These are phyloP conservation scores for Pseudoscleropodium purum DNA, from an alignment of 225 moss, liverwort and hornwort genomes.

Conservation along the genomic window DNA sequence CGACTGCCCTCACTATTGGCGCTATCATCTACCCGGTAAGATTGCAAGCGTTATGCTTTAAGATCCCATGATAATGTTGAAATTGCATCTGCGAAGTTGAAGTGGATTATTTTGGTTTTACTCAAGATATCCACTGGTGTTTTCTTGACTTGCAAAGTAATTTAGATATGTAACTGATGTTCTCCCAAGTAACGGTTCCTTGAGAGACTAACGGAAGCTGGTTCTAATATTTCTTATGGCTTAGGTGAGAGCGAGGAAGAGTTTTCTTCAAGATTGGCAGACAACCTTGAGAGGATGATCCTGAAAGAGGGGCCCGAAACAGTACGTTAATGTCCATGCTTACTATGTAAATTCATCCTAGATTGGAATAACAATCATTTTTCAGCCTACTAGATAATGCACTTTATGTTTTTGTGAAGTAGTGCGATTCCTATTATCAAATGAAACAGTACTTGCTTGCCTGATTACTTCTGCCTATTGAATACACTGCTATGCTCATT, in stretches of 20 bases:
- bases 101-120: background rate
- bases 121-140: background rate
- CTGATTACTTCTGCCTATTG: background rate
- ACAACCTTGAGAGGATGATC: constrained; percentile 77
- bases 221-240: background rate
- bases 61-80: background rate
- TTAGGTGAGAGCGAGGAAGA: constrained; percentile 94
- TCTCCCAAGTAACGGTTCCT: background rate
- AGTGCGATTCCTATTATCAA: background rate
- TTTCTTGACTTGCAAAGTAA: background rate
- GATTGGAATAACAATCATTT: background rate
- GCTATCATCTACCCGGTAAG: constrained; percentile 70
- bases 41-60: background rate
- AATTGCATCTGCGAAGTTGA: background rate
- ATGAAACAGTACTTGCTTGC: background rate
- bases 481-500: background rate
- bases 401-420: background rate
- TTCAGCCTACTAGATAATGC: background rate
- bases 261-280: constrained; percentile 73
- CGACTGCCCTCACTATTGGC: constrained; percentile 95
- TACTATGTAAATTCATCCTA: background rate
- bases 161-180: background rate
- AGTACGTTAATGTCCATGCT: constrained; percentile 20
- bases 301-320: constrained; percentile 82
- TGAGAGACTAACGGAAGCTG: background rate